Conservation (phyloP, 2,329 filamentous ascomycete species). For the Corniculantispora saksenae region DNA sequence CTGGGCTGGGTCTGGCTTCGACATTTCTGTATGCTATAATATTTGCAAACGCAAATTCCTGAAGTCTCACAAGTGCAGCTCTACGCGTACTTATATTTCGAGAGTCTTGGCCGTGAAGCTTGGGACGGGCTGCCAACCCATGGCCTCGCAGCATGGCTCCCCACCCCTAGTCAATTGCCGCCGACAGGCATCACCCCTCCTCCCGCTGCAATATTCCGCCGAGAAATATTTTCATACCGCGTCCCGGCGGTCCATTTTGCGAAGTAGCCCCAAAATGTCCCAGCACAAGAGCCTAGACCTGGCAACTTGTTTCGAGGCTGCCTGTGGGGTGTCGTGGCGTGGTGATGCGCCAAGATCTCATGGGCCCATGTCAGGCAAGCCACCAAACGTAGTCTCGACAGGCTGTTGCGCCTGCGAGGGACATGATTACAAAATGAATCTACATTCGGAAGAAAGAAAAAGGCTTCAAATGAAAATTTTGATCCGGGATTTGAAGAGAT, state of each 20-base stretch:
- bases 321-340: not conserved
- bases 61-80: not conserved
- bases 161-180: not conserved
- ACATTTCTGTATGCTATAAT: not conserved
- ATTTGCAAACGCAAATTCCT: not conserved
- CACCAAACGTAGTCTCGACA: not conserved
- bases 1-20: not conserved
- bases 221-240: not conserved
- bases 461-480: too few species aligned
- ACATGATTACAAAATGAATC: not conserved
- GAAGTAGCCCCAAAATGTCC: too few species aligned
- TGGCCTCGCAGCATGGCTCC: not conserved
- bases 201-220: not conserved
- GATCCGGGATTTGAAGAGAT: not conserved
- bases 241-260: too few species aligned
- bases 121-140: not conserved
- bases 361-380: not conserved
- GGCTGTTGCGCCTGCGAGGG: not conserved
- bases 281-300: not conserved
- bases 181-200: not conserved
- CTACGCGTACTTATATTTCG: not conserved
- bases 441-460: not conserved
- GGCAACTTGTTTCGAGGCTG: not conserved
- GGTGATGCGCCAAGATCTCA: constrained; percentile 7
- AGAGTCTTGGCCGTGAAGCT: not conserved